Evolutionary conservation across 495 filamentous ascomycete genomes (phyloP), one percentile per base, ranked within the genome.

Genomic region (Pseudevernia furfuracea): DNA sequence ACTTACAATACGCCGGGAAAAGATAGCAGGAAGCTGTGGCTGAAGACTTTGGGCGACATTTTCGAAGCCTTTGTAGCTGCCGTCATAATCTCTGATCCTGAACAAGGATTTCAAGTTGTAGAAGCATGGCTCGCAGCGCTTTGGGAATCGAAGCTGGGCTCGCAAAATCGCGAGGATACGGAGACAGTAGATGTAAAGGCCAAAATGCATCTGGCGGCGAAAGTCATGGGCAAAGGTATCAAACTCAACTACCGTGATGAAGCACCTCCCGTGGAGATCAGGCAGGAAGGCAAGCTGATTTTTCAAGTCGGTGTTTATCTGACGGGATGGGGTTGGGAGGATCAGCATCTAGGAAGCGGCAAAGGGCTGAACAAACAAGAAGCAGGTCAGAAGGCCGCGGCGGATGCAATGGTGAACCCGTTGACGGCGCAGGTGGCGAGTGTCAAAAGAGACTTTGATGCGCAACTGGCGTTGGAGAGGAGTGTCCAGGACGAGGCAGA

Each of bases 1-100:
- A 79, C 63, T 78, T 79, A 46, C 36, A 61, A 66, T 34, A 38
- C 5, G 48, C 58, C 53, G 34, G 65, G 59, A 21, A 62, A 41
- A 60, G 71, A 75, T 64, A 73, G 75, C 46, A 69, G 68, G 4
- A 72, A 73, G 15, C 70, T 77, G 59, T 68, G 74, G 12, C 75
- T 68, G 34, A 96, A 96, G 72, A 83, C 87, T 23, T 76, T 85
- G 57, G 92, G 85, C 12, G 92, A 96, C 73, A 81, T 96, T 12
- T 92, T 96, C 70, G 92, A 96, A 74, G 87, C 92, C 3, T 96
- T 93, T 72, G 82, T 92, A 14, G 92, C 89, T 25, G 91, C 89
- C 17, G 72, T 90, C 32, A 80, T 95, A 53, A 74, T 91, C 12
- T 85, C 85, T 17, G 80, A 89, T 69, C 75, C 83, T 0, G 73